Evolutionary conservation across 2,329 filamentous ascomycete species (phyloP).

Genomic region (Pseudonectria buxi): DNA sequence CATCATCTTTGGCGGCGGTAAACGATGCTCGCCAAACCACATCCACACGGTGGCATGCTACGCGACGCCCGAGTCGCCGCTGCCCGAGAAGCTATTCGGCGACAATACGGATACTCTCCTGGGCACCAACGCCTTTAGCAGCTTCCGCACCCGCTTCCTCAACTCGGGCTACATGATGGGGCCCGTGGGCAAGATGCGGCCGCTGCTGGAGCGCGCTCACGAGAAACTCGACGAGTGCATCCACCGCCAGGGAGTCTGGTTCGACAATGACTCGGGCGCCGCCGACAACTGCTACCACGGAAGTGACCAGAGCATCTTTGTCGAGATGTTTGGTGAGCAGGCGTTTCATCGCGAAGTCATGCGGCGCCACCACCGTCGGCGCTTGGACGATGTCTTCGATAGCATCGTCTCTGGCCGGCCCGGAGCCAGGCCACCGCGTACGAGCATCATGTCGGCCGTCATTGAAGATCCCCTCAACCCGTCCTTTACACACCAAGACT

Average conservation of each 20-base stretch:
- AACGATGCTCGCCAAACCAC: constrained; percentile 21
- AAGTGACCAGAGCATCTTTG: constrained; percentile 24
- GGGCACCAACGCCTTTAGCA: constrained; percentile 9
- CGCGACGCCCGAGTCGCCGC: constrained; percentile 21
- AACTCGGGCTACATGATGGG: constrained; percentile 22
- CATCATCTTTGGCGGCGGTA: constrained; percentile 22
- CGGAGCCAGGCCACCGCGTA: constrained; percentile 13
- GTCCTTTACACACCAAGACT: constrained; percentile 16
- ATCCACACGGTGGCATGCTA: constrained; percentile 20
- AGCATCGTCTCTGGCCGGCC: constrained; percentile 12
- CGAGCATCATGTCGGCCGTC: constrained; percentile 7
- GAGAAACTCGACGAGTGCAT: constrained; percentile 16
- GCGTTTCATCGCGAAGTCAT: constrained; percentile 24
- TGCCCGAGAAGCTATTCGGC: constrained; percentile 17
- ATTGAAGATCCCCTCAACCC: constrained; percentile 19
- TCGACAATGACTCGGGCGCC: constrained; percentile 9
- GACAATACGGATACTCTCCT: constrained; percentile 17
- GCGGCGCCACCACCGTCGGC: constrained; percentile 19
- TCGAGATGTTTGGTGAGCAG: constrained; percentile 24
- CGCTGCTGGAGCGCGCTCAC: constrained; percentile 16
- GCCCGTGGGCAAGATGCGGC: constrained; percentile 15
- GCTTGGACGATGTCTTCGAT: constrained; percentile 15
- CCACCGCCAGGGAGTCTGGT: constrained; percentile 1
- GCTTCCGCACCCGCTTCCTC: constrained; percentile 21
- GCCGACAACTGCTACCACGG: constrained; percentile 17